Evolutionary conservation across 2,329 filamentous ascomycete species (phyloP), one percentile per base, ranked within the genome.

Genomic region (Geoglossum cookeanum): DNA sequence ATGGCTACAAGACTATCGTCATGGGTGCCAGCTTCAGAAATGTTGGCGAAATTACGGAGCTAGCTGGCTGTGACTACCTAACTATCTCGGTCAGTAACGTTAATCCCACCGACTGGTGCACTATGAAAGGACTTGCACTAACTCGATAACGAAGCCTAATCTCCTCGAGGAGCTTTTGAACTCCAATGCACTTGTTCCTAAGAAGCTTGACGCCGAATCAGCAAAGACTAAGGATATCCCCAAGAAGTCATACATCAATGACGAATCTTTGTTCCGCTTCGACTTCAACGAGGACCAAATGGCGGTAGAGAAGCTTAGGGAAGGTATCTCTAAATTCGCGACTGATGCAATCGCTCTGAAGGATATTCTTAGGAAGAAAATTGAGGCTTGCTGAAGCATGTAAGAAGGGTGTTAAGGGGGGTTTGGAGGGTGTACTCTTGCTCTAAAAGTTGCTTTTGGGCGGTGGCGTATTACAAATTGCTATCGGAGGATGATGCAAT

Each of bases 201-300:
- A 94, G 84, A 98, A 97, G 84, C 87, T 98, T 61, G 80, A 91
- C 66, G 76, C 88, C 55, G 69, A 78, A 53, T 68, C 70, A 59
- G 89, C 90, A 60, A 60, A 72, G 63, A 70, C 74, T 58, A 79
- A 92, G 63, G 73, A 92, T 73, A 80, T 98, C 64, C 75, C 85
- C 77, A 94, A 89, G 86, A 87, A 86, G 78, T 76, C 76, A 59
- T 98, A 95, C 81, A 84, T 98, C 74, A 81, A 84, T 69, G 78
- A 92, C 74, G 92, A 98, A 81, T 67, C 89, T 57, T 68, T 74
- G 55, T 98, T 97, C 90, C 89, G 92, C 72, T 98, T 96, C 78
- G 86, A 90, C 75, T 95, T 98, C 83, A 98, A 98, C 80, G 92
- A 98, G 80, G 89, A 98, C 69, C 85, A 91, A 73, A 98, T 98